Base-by-base conservation (phyloP, 2,329 filamentous ascomycete genomes). In the Nothopassalora personata region DNA sequence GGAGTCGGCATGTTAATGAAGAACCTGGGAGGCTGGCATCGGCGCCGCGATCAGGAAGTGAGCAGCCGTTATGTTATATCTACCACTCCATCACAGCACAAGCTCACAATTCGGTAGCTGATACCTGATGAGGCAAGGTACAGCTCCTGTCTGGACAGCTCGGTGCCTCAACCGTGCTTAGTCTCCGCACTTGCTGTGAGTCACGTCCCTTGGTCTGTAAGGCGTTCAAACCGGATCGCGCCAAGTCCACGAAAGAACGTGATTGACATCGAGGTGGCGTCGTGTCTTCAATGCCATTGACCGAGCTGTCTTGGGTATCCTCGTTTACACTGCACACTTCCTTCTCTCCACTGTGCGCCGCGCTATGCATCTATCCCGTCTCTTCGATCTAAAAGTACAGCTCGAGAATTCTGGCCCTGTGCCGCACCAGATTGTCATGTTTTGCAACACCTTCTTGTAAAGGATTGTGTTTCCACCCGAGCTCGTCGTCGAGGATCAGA, bases 401-500 rank as follows among this genome's bases (percentile, higher is more conserved):
- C 52, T 72, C 67, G 15, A 83, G 70, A 60, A 90, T 77, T 70
- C 83, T 80, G 64, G 84, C 75, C 56, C 83, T 79, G 76, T 92
- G 89, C 68, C 73, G 76, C 58, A 88, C 82, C 62, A 97, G 77
- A 66, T 85, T 86, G 6, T 78, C 77, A 66, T 85, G 82, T 59
- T 76, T 77, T 54, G 72, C 74, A 59, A 96, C 70, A 53, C 83
- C 75, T 57, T 81, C 79, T 13, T 73, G 78, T 54, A 96, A 75
- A 55, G 79, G 77, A 60, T 80, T 81, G 58, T 89, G 84, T 59
- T 77, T 78, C 89, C 89, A 92, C 1, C 75, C 78, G 64, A 91
- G 68, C 1, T 68, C 69, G 34, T 85, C 80, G 60, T 89, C 85
- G 54, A 96, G 75, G 54, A 97, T 78, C 53, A 96, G 77, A 73